These are phyloP conservation scores for Heliosperma pusillum DNA, from an alignment of 148 eudicot species.

Conservation along the genomic window DNA sequence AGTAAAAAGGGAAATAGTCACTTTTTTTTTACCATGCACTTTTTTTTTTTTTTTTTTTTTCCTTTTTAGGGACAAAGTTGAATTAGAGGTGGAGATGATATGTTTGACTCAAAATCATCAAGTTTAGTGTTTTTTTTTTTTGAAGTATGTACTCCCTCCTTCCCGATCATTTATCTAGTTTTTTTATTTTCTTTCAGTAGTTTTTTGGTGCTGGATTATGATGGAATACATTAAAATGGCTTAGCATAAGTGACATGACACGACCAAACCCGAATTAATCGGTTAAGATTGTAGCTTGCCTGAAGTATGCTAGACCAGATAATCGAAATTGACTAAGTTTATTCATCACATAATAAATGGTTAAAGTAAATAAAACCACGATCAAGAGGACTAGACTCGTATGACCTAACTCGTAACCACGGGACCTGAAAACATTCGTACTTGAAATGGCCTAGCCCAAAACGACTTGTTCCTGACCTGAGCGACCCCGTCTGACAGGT, in stretches of 20 bases:
- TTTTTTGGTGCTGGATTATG: too few relatives aligned
- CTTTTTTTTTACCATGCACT: neutral
- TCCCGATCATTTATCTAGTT: too few relatives aligned
- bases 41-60: neutral
- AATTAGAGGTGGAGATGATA: neutral
- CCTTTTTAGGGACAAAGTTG: neutral
- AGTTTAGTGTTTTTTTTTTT: neutral
- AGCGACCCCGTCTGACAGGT: neutral
- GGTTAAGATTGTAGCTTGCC: too few relatives aligned
- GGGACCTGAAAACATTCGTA: too few relatives aligned
- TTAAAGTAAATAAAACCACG: neutral
- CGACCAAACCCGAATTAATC: too few relatives aligned
- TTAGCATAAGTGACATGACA: too few relatives aligned
- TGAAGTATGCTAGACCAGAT: too few relatives aligned
- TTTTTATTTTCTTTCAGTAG: too few relatives aligned
- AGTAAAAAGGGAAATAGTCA: conserved; percentile 15
- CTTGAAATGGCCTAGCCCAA: neutral
- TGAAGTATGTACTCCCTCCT: neutral
- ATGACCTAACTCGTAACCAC: neutral
- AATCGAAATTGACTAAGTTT: too few relatives aligned
- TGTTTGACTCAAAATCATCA: neutral
- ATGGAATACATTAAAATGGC: too few relatives aligned
- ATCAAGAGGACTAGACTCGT: neutral
- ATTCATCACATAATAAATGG: too few relatives aligned
- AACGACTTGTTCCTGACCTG: neutral